Evolutionary conservation across 1,139 yeast species (phyloP).

Genomic region (Blastobotrys capitulatus): DNA sequence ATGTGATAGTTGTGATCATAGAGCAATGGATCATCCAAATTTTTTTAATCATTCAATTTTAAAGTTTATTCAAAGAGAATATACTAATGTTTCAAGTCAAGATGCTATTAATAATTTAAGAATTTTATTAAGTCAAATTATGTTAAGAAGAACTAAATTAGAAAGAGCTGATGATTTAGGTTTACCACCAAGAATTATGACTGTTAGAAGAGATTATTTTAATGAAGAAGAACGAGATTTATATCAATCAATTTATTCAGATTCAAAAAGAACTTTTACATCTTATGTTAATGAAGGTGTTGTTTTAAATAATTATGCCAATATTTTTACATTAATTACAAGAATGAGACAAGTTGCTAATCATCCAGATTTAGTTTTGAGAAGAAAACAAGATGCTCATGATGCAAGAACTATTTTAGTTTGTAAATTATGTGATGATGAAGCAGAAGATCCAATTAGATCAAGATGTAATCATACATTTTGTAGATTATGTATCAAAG

Average conservation of each 20-base stretch:
- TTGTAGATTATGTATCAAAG: conserved; percentile 86
- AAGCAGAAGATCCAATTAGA: conserved; percentile 95
- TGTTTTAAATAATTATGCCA: conserved; percentile 90
- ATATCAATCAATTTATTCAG: conserved; percentile 80
- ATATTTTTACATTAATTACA: conserved; percentile 89
- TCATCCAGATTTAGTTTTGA: conserved; percentile 91
- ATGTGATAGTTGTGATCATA: conserved; percentile 83
- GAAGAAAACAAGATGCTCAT: conserved; percentile 41
- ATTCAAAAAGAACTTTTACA: conserved; percentile 73
- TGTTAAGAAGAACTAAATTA: conserved; percentile 90
- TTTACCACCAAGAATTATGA: conserved; percentile 89
- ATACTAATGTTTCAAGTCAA: conserved; percentile 74
- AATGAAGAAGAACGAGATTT: conserved; percentile 93
- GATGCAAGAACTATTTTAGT: conserved; percentile 58
- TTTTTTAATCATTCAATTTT: conserved; percentile 93
- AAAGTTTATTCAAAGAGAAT: conserved; percentile 83
- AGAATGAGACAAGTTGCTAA: conserved; percentile 98
- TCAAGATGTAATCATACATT: conserved; percentile 90
- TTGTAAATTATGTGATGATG: conserved; percentile 93
- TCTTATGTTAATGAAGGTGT: conserved; percentile 94
- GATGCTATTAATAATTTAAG: conserved; percentile 76
- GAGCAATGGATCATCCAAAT: conserved; percentile 91
- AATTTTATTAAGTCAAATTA: conserved; percentile 62
- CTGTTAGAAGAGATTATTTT: conserved; percentile 76
- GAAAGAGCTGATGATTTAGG: conserved; percentile 98